Evolutionary conservation across 345 rosid genomes (phyloP).

Genomic region (Eucalyptus erythrocorys): DNA sequence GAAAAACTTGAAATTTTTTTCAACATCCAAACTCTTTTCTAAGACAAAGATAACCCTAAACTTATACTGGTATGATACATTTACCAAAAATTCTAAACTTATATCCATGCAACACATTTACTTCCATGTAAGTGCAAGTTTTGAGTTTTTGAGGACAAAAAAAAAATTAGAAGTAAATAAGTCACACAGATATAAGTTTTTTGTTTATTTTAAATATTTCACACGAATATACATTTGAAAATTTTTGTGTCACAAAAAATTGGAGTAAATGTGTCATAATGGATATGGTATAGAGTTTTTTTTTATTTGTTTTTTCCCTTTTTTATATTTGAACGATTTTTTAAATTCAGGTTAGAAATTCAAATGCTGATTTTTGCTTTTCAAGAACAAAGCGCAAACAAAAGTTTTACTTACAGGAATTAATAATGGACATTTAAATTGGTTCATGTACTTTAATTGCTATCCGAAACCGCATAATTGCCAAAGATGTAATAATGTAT

Average conservation of each 20-base stretch:
- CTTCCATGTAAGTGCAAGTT: too few relatives aligned
- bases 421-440: not conserved
- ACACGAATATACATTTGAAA: fast-evolving
- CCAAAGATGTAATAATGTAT: not conserved
- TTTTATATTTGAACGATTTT: not conserved
- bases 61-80: fast-evolving
- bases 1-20: not conserved
- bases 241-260: too few relatives aligned
- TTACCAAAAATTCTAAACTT: too few relatives aligned
- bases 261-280: too few relatives aligned
- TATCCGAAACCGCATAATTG: not conserved
- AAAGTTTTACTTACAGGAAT: not conserved
- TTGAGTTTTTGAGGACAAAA: too few relatives aligned
- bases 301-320: too few relatives aligned
- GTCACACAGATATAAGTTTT: fast-evolving
- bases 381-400: not conserved
- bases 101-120: too few relatives aligned
- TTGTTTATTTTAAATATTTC: too few relatives aligned
- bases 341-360: not conserved
- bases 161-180: too few relatives aligned
- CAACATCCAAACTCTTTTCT: not conserved
- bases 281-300: too few relatives aligned
- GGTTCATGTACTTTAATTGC: not conserved
- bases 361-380: not conserved
- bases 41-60: too few relatives aligned